Percentiles rank a stretch among this genome's conserved stretches.
Conservation (phyloP, 139 green algal species). For the Coccomyxa sp. region DNA sequence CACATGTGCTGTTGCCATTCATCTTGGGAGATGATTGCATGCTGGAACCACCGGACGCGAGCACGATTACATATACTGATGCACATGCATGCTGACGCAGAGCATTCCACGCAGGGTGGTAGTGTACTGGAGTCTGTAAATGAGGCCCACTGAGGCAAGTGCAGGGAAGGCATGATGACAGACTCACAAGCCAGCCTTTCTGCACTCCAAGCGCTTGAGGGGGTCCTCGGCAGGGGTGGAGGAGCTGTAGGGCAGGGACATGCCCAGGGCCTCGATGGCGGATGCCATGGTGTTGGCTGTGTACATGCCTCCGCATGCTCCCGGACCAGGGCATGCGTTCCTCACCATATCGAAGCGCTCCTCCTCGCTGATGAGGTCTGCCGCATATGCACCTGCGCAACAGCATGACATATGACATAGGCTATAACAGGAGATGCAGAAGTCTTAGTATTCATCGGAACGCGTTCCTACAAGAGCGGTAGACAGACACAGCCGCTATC, state of each 20-base stretch:
- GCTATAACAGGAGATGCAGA: not conserved
- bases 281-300: slow-evolving; percentile 99
- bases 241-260: slow-evolving; percentile 91
- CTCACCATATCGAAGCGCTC: slow-evolving; percentile 85
- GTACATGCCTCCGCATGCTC: slow-evolving; percentile 91
- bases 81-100: too few species aligned
- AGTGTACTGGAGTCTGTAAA: not conserved
- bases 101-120: not conserved
- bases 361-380: slow-evolving; percentile 81
- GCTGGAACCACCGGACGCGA: too few species aligned
- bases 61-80: too few species aligned
- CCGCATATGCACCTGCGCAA: slow-evolving; percentile 60
- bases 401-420: not conserved
- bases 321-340: slow-evolving; percentile 85
- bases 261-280: slow-evolving; percentile 95
- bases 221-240: slow-evolving; percentile 92
- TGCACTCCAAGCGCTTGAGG: slow-evolving; percentile 93
- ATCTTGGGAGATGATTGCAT: too few species aligned
- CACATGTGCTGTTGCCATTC: too few species aligned
- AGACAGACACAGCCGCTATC: too few species aligned
- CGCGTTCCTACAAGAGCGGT: too few species aligned
- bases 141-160: not conserved
- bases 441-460: too few species aligned
- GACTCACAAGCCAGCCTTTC: slow-evolving; percentile 61
- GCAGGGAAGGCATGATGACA: not conserved